Conservation (phyloP, 805 yeast genomes). For the Saccharomycopsis fodiens region DNA sequence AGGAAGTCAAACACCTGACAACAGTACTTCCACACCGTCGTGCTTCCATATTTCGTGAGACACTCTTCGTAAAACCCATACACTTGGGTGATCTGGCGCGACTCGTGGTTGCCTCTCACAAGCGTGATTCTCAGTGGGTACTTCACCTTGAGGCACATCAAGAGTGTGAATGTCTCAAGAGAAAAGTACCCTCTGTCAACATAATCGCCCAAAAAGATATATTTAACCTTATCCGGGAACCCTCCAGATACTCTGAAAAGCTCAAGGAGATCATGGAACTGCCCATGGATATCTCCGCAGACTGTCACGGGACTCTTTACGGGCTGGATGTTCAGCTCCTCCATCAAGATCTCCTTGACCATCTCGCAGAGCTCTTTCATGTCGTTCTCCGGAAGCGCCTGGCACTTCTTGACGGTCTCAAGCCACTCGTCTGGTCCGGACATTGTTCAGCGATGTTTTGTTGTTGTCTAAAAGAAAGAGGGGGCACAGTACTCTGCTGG, state of each 20-base stretch:
- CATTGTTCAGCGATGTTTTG: too few species aligned
- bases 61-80: conserved; percentile 98
- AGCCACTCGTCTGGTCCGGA: conserved; percentile 82
- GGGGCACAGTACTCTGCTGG: too few species aligned
- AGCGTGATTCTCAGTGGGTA: conserved; percentile 80
- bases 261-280: conserved; percentile 89
- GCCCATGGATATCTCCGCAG: conserved; percentile 98
- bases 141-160: conserved; percentile 89
- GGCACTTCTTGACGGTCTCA: conserved; percentile 86
- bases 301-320: conserved; percentile 91
- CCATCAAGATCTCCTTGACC: conserved; percentile 93
- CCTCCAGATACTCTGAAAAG: conserved; percentile 90
- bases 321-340: conserved; percentile 91
- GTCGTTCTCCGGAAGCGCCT: conserved; percentile 80
- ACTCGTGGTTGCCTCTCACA: conserved; percentile 96
- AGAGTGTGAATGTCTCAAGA: conserved; percentile 84
- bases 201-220: conserved; percentile 88
- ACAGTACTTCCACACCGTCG: conserved; percentile 94
- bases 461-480: too few species aligned
- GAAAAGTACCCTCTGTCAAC: conserved; percentile 98
- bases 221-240: conserved; percentile 74
- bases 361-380: conserved; percentile 95
- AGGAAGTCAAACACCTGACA: conserved; percentile 94
- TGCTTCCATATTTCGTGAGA: conserved; percentile 83
- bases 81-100: conserved; percentile 96